Percentiles rank a stretch among this genome's conserved stretches.
Evolutionary conservation across 345 rosid genomes (phyloP).

Genomic region (Cardiospermum halicacabum): DNA sequence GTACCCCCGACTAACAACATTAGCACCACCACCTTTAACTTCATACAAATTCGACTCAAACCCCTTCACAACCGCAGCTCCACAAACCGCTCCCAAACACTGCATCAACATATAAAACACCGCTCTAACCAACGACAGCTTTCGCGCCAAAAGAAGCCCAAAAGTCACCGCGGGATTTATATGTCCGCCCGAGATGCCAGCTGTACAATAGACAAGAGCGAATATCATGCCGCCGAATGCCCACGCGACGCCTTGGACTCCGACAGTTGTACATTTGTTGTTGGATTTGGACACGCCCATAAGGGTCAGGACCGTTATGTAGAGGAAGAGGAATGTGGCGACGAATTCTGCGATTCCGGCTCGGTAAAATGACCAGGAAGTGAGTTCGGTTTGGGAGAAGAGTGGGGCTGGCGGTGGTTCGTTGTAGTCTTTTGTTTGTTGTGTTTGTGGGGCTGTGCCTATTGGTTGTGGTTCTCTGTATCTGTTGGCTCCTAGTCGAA

Average conservation of each 20-base stretch:
- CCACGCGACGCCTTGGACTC: constrained; percentile 41
- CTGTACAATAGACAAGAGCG: constrained; percentile 38
- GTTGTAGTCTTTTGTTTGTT: constrained; percentile 26
- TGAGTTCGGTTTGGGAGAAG: constrained; percentile 23
- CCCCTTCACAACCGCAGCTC: constrained; percentile 41
- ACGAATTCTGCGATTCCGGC: constrained; percentile 36
- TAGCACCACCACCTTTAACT: constrained; percentile 37
- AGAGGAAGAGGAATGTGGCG: constrained; percentile 35
- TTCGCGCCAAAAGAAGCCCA: constrained; percentile 42
- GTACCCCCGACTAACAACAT: constrained; percentile 27
- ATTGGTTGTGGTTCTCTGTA: constrained; percentile 32
- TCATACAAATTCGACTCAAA: constrained; percentile 26
- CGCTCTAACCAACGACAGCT: constrained; percentile 38
- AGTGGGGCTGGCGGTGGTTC: constrained; percentile 35
- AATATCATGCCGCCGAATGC: constrained; percentile 48
- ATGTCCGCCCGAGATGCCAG: constrained; percentile 52
- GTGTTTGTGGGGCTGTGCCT: constrained; percentile 31
- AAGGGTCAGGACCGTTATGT: constrained; percentile 32
- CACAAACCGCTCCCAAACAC: constrained; percentile 38
- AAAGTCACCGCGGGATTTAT: constrained; percentile 46
- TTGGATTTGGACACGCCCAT: constrained; percentile 34
- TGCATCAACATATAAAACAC: constrained; percentile 41
- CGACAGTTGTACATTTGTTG: constrained; percentile 32
- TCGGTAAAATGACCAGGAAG: constrained; percentile 34
- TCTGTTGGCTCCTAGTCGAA: constrained; percentile 34